Conservation (phyloP, 23 red algal species). For the Cyanidium caldarium region DNA sequence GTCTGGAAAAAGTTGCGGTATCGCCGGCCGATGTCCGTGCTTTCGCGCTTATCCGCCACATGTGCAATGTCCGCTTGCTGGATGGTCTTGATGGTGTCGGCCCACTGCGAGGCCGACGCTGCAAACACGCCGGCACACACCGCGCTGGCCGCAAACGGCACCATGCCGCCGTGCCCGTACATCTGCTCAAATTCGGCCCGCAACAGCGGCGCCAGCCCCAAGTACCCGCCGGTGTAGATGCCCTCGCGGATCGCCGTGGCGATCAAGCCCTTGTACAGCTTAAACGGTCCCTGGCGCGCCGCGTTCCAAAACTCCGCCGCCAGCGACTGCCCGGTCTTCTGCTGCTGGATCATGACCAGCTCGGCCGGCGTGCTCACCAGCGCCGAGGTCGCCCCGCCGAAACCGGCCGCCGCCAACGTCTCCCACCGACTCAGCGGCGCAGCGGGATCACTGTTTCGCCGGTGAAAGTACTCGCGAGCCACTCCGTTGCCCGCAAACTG, state of each 20-base stretch:
- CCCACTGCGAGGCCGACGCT: slow-evolving; percentile 9
- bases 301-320: neutral
- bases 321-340: neutral
- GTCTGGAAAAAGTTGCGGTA: slow-evolving; percentile 3
- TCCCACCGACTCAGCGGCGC: neutral
- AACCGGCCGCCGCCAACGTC: slow-evolving; percentile 4
- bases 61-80: slow-evolving; percentile 16
- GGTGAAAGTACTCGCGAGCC: slow-evolving; percentile 1
- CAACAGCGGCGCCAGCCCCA: slow-evolving; percentile 16
- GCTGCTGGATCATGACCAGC: slow-evolving; percentile 19
- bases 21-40: neutral
- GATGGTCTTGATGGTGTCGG: slow-evolving; percentile 23
- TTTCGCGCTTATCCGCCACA: neutral
- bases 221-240: slow-evolving; percentile 22
- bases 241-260: slow-evolving; percentile 15
- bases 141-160: neutral
- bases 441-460: neutral
- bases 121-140: slow-evolving; percentile 9
- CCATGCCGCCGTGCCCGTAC: neutral
- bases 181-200: neutral
- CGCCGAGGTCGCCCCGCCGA: slow-evolving; percentile 5
- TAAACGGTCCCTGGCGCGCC: neutral
- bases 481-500: slow-evolving; percentile 22
- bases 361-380: slow-evolving; percentile 6
- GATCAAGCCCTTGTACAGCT: slow-evolving; percentile 10